Base-by-base conservation (phyloP, 306 rosid species). In the Astragalus glycyphyllos region DNA sequence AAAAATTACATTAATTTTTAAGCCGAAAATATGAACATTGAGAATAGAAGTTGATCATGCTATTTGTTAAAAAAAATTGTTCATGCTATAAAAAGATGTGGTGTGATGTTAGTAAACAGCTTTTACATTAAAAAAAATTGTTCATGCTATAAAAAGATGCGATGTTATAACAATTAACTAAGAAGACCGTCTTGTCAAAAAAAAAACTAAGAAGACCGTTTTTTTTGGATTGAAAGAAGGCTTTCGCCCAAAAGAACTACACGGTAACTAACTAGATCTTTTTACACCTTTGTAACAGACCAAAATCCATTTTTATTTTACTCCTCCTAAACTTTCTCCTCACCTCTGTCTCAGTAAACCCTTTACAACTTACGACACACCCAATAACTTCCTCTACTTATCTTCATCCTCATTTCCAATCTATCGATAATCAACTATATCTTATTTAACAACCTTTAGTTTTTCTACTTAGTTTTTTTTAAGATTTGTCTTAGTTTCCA, bases 331-430 rank as follows among this genome's bases (percentile, higher is more conserved):
- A 81, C 71, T 26, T 54, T 42, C 84, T 86, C 85, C 31, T 14
- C 8, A 77, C 86, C 86, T 13, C 70, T 76, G 74, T 76, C 64
- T 20, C 8, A 56, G 69, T 4, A 54, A 77, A 32, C 12, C 12
- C 34, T 20, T 29, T 56, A 31, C 77, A 67, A 77, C 49, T 38
- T 59, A 65, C 8, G 31, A 54, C 11, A 58, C 68, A 67, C 16
- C 88, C 89, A 66, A 72, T 73, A 3, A 83, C 81, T 58, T 60
- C 47, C 78, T 67, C 71, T 14, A 65, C 50, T 76, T 58, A 51
- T 41, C 60, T 58, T 35, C 82, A 46, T 77, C 76, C 64, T 68
- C 86, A 79, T 49, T 49, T 88, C 89, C 85, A 73, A 67, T 61
- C 88, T 86, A 87, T 83, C 37, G 16, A n/a, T 50, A 42, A 71